Evolutionary conservation across 2,329 filamentous ascomycete genomes (phyloP).

Genomic region (Penicillium griseofulvum): DNA sequence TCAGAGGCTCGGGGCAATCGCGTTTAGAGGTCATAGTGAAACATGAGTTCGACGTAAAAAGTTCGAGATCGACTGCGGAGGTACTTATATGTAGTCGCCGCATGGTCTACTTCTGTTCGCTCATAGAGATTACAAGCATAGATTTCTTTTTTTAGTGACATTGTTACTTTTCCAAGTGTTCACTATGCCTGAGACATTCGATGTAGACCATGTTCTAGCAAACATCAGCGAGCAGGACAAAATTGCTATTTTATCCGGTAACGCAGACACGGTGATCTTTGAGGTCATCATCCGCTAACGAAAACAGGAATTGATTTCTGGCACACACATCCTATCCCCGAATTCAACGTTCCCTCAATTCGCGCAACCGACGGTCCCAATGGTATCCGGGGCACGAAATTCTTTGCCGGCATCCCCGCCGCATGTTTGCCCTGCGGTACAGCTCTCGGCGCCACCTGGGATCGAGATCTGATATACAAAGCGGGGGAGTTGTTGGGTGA

Average conservation of each 20-base stretch:
- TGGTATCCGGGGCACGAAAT: slow-evolving; percentile 65
- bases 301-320: slow-evolving; percentile 64
- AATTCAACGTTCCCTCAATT: slow-evolving; percentile 62
- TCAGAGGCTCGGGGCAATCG: background rate
- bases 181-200: slow-evolving; percentile 16
- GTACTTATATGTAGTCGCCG: slow-evolving; percentile 1
- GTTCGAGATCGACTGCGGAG: background rate
- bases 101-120: background rate
- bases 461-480: slow-evolving; percentile 53
- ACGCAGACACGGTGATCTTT: background rate
- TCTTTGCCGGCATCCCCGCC: slow-evolving; percentile 62
- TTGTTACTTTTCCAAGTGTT: background rate
- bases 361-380: slow-evolving; percentile 69
- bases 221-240: slow-evolving; percentile 20
- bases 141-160: background rate
- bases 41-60: background rate
- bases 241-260: slow-evolving; percentile 24
- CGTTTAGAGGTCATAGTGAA: background rate
- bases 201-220: slow-evolving; percentile 21
- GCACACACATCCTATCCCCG: slow-evolving; percentile 62
- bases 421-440: slow-evolving; percentile 63
- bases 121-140: background rate
- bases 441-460: slow-evolving; percentile 58
- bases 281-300: background rate
- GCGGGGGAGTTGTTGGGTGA: slow-evolving; percentile 64